Percentiles rank a stretch among this genome's conserved stretches.
phyloP scores from a whole-genome alignment of 495 filamentous ascomycete genomes.

The Neurospora africana region DNA sequence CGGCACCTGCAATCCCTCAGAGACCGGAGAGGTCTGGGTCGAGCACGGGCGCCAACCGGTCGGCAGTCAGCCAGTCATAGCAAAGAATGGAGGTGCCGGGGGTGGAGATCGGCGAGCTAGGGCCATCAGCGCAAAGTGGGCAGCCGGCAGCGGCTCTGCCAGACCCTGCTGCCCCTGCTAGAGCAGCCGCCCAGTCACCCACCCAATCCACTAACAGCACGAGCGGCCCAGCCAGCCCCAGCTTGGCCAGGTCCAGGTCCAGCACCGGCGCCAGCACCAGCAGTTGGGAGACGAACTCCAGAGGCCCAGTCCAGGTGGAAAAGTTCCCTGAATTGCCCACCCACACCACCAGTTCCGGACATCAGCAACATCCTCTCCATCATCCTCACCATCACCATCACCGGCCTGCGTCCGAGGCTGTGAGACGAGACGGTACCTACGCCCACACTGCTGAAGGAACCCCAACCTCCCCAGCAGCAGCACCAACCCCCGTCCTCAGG shows the following conservation, averaged over 20 bases:
- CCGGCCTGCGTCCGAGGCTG: background rate
- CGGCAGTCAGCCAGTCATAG: slow-evolving; percentile 1
- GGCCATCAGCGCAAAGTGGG: slow-evolving; percentile 8
- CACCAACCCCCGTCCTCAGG: background rate
- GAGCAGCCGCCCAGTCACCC: background rate
- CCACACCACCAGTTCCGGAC: slow-evolving; percentile 2
- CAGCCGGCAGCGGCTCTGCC: slow-evolving; percentile 8
- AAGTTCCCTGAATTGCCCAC: slow-evolving; percentile 22
- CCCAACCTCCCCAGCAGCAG: background rate
- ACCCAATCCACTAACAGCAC: background rate
- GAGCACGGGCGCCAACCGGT: slow-evolving; percentile 4
- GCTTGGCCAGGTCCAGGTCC: background rate
- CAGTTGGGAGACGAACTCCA: background rate
- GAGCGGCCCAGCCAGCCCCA: background rate
- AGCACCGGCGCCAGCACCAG: slow-evolving; percentile 3
- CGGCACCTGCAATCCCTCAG: background rate
- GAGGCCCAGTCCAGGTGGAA: slow-evolving; percentile 3
- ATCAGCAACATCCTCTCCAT: slow-evolving; percentile 1
- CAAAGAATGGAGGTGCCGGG: slow-evolving; percentile 5
- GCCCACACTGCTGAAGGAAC: background rate
- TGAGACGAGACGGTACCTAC: background rate
- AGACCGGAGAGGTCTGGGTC: background rate
- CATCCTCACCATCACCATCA: slow-evolving; percentile 2
- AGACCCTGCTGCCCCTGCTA: background rate
- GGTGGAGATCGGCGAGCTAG: slow-evolving; percentile 13